phyloP scores from a whole-genome alignment of 192 early-diverging fungal genomes.

The Coemansia sp. region DNA sequence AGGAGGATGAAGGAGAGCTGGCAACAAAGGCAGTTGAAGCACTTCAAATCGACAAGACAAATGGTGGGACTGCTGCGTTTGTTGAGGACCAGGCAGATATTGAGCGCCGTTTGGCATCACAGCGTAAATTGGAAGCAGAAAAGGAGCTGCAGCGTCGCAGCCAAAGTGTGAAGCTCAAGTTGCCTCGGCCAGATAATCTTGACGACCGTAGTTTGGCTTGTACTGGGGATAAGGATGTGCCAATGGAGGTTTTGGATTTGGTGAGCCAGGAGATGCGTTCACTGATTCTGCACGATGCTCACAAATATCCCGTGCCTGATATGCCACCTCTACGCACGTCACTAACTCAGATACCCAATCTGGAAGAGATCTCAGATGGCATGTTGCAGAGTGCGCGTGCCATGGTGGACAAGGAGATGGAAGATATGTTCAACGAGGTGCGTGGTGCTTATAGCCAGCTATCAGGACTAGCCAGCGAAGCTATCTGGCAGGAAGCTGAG shows the following conservation, averaged over 20 bases:
- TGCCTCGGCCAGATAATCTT: constrained; percentile 67
- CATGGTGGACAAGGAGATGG: constrained; percentile 56
- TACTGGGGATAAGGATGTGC: constrained; percentile 18
- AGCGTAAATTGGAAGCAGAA: constrained; percentile 55
- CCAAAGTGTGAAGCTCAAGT: constrained; percentile 68
- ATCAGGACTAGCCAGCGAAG: constrained; percentile 21
- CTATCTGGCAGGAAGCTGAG: constrained; percentile 33
- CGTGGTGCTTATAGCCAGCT: constrained; percentile 11
- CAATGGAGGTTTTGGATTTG: constrained; percentile 54
- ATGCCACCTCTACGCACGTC: constrained; percentile 52
- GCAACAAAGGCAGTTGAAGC: constrained; percentile 19
- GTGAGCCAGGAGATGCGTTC: constrained; percentile 71
- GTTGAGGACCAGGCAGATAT: constrained; percentile 76
- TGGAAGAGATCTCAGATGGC: constrained; percentile 60
- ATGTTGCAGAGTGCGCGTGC: constrained; percentile 58
- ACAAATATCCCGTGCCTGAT: constrained; percentile 66
- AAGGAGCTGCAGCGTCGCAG: constrained; percentile 59
- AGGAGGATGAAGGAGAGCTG: constrained; percentile 16
- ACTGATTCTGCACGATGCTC: constrained; percentile 69
- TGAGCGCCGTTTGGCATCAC: constrained; percentile 56
- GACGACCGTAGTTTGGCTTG: constrained; percentile 16
- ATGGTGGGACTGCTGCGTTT: constrained; percentile 11
- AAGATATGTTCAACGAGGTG: constrained; percentile 9
- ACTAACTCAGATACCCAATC: constrained; percentile 7
- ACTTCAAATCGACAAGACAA: constrained; percentile 1